Base-by-base conservation (phyloP, 139 green algal species). In the Tetradesmus lagerheimii region DNA sequence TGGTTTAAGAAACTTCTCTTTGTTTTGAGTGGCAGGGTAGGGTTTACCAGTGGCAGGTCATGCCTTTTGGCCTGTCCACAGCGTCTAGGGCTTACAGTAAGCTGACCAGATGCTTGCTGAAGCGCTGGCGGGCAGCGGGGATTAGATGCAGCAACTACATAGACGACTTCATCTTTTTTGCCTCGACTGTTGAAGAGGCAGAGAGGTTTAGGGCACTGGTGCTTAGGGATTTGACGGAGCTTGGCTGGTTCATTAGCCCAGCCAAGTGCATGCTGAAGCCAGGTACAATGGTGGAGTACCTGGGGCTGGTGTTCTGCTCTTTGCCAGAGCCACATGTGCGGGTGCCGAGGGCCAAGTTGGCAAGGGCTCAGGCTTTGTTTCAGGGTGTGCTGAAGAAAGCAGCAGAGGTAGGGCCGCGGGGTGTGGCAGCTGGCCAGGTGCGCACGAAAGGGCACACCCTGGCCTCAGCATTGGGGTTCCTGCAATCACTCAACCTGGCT, bases 21-120 rank as follows among this genome's bases (percentile, higher is more conserved):
- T 86, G 80, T 20, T 86, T 86, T 86, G 80, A 41, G 27, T 85
- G 41, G 41, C 23, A 71, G 31, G 80, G 80, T 3, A 5, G 18
- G 41, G 80, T 85, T 15, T 85, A 85, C 29, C 25, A 47, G 16
- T 85, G 80, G 80, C 27, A 34, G 27, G 80, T 85, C 8, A 71
- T 85, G 80, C 80, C 80, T 67, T 85, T 85, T 85, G 80, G 80
- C 8, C 80, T 85, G 43, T 85, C 80, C 18, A 85, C 80, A 27
- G 43, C 80, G 25, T 45, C 80, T 29, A 37, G 45, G 29, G 80
- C 80, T n/a, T 85, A 43, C 45, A 71, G 41, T n/a, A 85, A 85
- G n/a, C 43, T 85, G 6, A 27, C 27, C 8, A 25, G 80, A 29
- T 25, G 41, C 25, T 45, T 85, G 43, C 27, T 85, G 25, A 71